Evolutionary conservation across 495 filamentous ascomycete species (phyloP).

Genomic region (Trichoderma virens): DNA sequence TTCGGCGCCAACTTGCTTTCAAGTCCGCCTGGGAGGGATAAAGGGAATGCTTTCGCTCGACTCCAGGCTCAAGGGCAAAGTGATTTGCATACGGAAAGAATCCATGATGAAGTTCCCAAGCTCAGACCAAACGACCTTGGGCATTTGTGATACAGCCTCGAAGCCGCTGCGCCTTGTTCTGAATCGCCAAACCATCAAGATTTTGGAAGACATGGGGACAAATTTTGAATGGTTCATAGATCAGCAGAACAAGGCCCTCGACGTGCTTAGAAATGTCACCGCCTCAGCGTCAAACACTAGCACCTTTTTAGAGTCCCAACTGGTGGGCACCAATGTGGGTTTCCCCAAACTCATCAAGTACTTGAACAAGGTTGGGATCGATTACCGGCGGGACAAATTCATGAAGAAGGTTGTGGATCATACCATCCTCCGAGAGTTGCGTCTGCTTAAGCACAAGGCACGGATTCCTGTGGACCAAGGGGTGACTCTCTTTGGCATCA

Average conservation of each 20-base stretch:
- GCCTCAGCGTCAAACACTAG: constrained; percentile 48
- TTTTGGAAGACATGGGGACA: constrained; percentile 65
- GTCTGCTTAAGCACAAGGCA: constrained; percentile 66
- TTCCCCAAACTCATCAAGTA: constrained; percentile 52
- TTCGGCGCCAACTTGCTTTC: constrained; percentile 52
- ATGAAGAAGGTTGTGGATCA: constrained; percentile 57
- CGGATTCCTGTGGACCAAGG: constrained; percentile 64
- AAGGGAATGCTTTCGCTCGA: constrained; percentile 73
- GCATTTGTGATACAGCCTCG: constrained; percentile 64
- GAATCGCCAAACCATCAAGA: constrained; percentile 74
- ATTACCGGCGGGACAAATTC: constrained; percentile 59
- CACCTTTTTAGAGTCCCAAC: constrained; percentile 49
- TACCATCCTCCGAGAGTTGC: constrained; percentile 54
- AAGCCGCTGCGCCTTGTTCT: constrained; percentile 60
- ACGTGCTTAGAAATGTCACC: constrained; percentile 49
- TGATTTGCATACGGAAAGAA: constrained; percentile 47
- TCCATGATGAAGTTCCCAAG: constrained; percentile 80
- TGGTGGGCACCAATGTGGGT: constrained; percentile 45
- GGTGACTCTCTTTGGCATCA: constrained; percentile 65
- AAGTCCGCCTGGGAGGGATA: constrained; percentile 62
- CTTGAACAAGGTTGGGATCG: constrained; percentile 42
- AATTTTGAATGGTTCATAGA: constrained; percentile 47
- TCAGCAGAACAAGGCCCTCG: constrained; percentile 50
- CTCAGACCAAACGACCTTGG: constrained; percentile 45
- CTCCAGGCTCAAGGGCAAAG: constrained; percentile 40